Evolutionary conservation across 768 basidiomycete species (phyloP).

Genomic region (Phallus indusiatus): DNA sequence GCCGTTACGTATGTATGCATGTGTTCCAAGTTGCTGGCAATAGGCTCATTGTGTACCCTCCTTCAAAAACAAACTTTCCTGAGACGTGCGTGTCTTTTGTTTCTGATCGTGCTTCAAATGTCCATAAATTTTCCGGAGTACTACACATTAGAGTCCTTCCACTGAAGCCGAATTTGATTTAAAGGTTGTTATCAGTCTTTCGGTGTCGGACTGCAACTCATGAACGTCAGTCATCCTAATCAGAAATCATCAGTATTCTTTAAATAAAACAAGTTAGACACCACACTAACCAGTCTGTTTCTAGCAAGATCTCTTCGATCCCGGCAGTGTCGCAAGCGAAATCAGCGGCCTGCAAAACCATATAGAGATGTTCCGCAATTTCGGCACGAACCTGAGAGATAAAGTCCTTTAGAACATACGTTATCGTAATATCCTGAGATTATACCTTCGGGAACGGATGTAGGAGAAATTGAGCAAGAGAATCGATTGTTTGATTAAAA

Average conservation of each 20-base stretch:
- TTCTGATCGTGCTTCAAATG: no score
- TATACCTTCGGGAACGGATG: constrained; percentile 77
- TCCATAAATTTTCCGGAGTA: no score
- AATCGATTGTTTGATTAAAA: constrained; percentile 30
- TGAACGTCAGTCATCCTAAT: background rate
- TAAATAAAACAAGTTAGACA: background rate
- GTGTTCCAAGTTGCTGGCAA: no score
- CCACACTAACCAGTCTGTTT: constrained; percentile 70
- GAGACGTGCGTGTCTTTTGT: no score
- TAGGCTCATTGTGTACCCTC: no score
- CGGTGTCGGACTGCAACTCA: background rate
- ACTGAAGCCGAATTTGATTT: background rate
- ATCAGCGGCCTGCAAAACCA: constrained; percentile 64
- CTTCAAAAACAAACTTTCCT: no score
- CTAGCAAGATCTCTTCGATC: constrained; percentile 59
- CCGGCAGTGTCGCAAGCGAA: constrained; percentile 54
- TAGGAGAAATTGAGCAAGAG: constrained; percentile 52
- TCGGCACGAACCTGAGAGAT: constrained; percentile 60
- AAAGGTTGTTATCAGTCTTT: background rate
- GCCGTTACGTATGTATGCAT: no score
- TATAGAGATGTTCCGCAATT: constrained; percentile 76
- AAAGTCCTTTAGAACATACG: background rate
- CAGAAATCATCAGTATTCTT: background rate
- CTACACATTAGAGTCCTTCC: no score
- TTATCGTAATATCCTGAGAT: constrained; percentile 3